Conservation (phyloP, 1,284 basidiomycete species). For the Ganoderma lucidum region DNA sequence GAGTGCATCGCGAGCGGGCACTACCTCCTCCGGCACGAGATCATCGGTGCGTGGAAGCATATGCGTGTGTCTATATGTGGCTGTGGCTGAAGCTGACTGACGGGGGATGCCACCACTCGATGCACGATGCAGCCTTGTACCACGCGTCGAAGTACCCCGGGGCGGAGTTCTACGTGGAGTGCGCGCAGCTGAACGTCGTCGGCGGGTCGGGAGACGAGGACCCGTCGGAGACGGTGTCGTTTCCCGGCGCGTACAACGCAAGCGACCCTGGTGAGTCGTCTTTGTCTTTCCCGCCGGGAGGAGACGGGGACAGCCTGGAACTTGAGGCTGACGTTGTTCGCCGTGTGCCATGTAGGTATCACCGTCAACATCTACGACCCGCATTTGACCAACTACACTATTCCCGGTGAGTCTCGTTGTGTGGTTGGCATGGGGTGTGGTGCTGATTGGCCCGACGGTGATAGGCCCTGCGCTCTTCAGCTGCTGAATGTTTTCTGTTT, state of each 20-base stretch:
- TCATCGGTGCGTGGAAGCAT: conserved; percentile 49
- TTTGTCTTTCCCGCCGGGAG: background rate
- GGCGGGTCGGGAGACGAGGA: conserved; percentile 52
- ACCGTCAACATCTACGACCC: conserved; percentile 37
- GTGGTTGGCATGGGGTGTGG: too few species aligned
- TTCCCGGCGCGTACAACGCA: conserved; percentile 57
- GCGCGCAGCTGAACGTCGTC: conserved; percentile 57
- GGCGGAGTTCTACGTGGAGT: conserved; percentile 65
- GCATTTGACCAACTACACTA: conserved; percentile 30
- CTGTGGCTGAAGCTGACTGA: too few species aligned
- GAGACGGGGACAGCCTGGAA: too few species aligned
- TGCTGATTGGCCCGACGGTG: background rate
- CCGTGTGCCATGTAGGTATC: conserved; percentile 29
- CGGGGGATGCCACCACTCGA: too few species aligned
- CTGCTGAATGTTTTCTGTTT: conserved; percentile 23
- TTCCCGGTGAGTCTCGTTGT: conserved; percentile 27
- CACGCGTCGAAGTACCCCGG: conserved; percentile 54
- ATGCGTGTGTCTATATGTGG: too few species aligned
- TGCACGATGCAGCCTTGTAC: too few species aligned
- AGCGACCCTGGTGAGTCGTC: conserved; percentile 35
- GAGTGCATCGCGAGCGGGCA: conserved; percentile 56
- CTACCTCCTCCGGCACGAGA: conserved; percentile 60
- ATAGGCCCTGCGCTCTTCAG: conserved; percentile 34
- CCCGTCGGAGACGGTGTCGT: conserved; percentile 54
- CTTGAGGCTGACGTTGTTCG: conserved; percentile 3